Percentiles rank a stretch among this genome's conserved stretches.
Evolutionary conservation across 2,329 filamentous ascomycete genomes (phyloP).

Genomic region (Epichloe baconii): DNA sequence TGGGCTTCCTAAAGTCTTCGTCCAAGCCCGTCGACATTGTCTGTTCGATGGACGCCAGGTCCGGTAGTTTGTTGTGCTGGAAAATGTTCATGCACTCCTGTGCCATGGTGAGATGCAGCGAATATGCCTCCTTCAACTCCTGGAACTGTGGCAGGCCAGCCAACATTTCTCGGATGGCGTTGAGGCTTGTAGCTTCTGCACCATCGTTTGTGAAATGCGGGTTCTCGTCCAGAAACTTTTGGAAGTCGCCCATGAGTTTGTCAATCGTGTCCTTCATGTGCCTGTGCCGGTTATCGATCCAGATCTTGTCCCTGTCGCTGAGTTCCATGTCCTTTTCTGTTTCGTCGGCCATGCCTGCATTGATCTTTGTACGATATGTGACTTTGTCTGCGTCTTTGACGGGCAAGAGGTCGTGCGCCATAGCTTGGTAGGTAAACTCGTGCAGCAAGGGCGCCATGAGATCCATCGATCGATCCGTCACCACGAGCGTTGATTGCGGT

Average conservation of each 20-base stretch:
- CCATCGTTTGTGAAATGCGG: slow-evolving; percentile 75
- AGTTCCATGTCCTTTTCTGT: slow-evolving; percentile 88
- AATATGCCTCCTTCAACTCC: slow-evolving; percentile 90
- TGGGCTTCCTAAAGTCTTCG: slow-evolving; percentile 83
- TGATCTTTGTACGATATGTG: slow-evolving; percentile 68
- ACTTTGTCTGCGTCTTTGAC: slow-evolving; percentile 84
- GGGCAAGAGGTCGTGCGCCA: slow-evolving; percentile 86
- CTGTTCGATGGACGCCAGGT: slow-evolving; percentile 82
- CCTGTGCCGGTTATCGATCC: slow-evolving; percentile 84
- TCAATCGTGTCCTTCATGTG: slow-evolving; percentile 99
- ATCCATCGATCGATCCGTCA: slow-evolving; percentile 90
- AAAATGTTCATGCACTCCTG: slow-evolving; percentile 96
- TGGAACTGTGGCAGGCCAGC: slow-evolving; percentile 89
- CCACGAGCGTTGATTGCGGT: slow-evolving; percentile 69
- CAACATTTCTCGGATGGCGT: slow-evolving; percentile 94
- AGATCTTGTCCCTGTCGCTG: slow-evolving; percentile 80
- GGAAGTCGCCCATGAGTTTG: slow-evolving; percentile 83
- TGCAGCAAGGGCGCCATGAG: slow-evolving; percentile 76
- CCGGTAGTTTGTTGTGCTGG: slow-evolving; percentile 68
- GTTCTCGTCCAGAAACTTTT: slow-evolving; percentile 81
- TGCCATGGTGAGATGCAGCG: slow-evolving; percentile 89
- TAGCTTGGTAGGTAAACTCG: slow-evolving; percentile 97
- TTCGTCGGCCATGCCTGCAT: slow-evolving; percentile 55
- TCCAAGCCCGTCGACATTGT: slow-evolving; percentile 83
- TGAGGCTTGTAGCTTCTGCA: slow-evolving; percentile 57